Base-by-base conservation (phyloP, 345 rosid genomes). In the Eucalyptus pumila region DNA sequence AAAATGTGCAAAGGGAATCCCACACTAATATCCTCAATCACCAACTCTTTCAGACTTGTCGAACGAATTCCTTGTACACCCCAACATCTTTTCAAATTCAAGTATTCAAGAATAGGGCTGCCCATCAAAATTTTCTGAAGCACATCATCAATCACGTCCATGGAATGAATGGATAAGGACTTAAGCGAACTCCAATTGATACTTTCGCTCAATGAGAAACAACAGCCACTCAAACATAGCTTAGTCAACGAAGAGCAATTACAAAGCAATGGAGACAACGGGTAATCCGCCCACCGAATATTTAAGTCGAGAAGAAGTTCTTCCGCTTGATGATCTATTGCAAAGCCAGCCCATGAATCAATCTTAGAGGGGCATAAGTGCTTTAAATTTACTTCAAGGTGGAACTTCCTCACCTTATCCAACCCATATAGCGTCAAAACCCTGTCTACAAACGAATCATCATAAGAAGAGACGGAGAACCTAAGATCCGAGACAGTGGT, bases 231-330 rank as follows among this genome's bases (percentile, higher is more conserved):
- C 80, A 69, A 15, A 69, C 23, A 16, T 9, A 69, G 42, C 23
- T 34, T 69, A 32, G 42, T 32, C 80, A 69, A 69, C 42, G 80
- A 69, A 32, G 42, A 69, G 42, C 80, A 69, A 69, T 69, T 69
- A 69, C 0, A 32, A 69, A 69, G 13, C 80, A 9, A 16, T 69
- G 80, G 42, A 69, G 80, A 69, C 80, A 69, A 69, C 0, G 80
- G 9, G 2, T 0, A 65, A n/a, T 65, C 37, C 21, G 5, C 11
- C 3, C 40, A n/a, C 76, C 40, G 8, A n/a, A n/a, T 14, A 65
- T 65, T 65, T 1, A n/a, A n/a, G 37, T n/a, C 32, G 10, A 65
- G 76, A 65, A n/a, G 76, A n/a, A 65, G 40, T 7, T 65, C 80
- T 16, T 69, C 80, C 42, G 5, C 80, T 32, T 69, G 42, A 69